Evolutionary conservation across 108 stramenopile species (phyloP).

Genomic region (Aurantiochytrium sp.): DNA sequence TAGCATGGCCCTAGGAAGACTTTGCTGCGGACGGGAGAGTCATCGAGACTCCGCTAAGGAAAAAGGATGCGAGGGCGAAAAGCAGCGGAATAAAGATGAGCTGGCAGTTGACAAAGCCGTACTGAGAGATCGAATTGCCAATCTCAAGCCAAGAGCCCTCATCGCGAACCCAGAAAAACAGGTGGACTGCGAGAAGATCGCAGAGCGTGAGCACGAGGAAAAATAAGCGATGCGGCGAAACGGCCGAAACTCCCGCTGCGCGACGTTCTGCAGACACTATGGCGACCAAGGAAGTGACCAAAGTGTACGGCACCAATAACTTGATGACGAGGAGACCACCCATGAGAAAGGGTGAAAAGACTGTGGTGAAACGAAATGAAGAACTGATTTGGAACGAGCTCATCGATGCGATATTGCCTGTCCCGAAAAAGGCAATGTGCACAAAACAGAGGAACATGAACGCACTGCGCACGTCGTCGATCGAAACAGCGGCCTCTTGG

Average conservation of each 20-base stretch:
- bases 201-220: not conserved
- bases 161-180: slow-evolving; percentile 12
- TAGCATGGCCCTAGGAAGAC: not conserved
- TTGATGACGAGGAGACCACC: not conserved
- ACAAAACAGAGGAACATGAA: slow-evolving; percentile 6
- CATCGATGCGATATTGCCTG: slow-evolving; percentile 11
- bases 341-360: slow-evolving; percentile 3
- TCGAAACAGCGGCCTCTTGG: not conserved
- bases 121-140: slow-evolving; percentile 8
- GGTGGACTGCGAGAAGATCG: not conserved
- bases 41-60: not conserved
- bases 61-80: not conserved
- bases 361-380: not conserved
- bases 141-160: slow-evolving; percentile 11
- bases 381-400: slow-evolving; percentile 1
- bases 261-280: not conserved
- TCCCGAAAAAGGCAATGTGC: slow-evolving; percentile 18
- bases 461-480: not conserved
- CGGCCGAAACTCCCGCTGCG: not conserved
- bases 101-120: not conserved
- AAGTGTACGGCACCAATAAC: not conserved
- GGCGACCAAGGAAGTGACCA: not conserved
- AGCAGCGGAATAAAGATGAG: not conserved
- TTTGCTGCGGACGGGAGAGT: not conserved
- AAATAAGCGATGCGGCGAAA: not conserved